phyloP scores from a whole-genome alignment of 1,139 yeast species.

The Taiozyma sp. region DNA sequence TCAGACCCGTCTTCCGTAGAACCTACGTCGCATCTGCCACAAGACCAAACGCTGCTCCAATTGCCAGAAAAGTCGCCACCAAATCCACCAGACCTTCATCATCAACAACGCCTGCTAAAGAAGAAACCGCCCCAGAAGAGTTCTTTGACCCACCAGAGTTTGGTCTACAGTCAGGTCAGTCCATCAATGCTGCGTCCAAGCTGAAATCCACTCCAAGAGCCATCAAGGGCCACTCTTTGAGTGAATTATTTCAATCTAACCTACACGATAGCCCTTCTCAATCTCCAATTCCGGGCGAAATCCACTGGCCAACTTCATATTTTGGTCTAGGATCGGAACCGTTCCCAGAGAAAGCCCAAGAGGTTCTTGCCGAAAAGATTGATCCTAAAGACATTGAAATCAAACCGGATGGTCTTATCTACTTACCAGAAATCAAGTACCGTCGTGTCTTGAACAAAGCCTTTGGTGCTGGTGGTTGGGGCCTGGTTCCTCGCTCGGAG shows the following conservation, averaged over 20 bases:
- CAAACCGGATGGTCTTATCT: conserved; percentile 90
- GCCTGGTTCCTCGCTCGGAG: conserved; percentile 89
- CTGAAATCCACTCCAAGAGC: not conserved
- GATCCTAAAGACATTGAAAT: conserved; percentile 76
- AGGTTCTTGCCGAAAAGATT: conserved; percentile 55
- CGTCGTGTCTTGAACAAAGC: conserved; percentile 84
- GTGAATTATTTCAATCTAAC: conserved; percentile 9
- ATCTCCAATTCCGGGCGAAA: conserved; percentile 8
- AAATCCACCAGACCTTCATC: conserved; percentile 1
- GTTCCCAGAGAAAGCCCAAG: conserved; percentile 57
- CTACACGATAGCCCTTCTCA: conserved; percentile 19
- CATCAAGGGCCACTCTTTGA: conserved; percentile 7
- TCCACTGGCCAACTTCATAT: conserved; percentile 72
- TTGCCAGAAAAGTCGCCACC: conserved; percentile 1
- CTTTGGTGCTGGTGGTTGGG: conserved; percentile 99
- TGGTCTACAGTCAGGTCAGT: conserved; percentile 18
- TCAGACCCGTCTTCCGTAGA: conserved; percentile 1
- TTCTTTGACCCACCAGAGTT: conserved; percentile 21
- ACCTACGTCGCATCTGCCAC: conserved; percentile 4
- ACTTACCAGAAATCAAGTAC: conserved; percentile 91
- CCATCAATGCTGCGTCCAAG: conserved; percentile 3
- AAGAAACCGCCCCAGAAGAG: not conserved
- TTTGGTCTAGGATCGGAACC: conserved; percentile 80
- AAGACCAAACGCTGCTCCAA: conserved; percentile 1
- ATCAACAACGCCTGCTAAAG: not conserved